phyloP scores from a whole-genome alignment of 345 rosid species.

The Gossypium stocksii region DNA sequence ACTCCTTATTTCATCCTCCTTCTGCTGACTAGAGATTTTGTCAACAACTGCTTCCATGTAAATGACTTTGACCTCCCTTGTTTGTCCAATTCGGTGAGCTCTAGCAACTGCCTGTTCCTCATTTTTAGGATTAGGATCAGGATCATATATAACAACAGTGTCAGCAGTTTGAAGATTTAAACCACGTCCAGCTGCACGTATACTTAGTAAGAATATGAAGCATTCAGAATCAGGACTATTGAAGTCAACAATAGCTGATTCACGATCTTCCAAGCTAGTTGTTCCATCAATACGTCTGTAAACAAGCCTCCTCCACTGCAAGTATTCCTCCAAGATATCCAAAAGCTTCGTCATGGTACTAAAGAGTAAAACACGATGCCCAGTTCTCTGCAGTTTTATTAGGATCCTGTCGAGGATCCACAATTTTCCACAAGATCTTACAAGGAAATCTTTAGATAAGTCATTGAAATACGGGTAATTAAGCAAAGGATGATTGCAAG shows the following conservation, averaged over 20 bases:
- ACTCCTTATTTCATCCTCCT: conserved; percentile 90
- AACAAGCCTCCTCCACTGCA: conserved; percentile 89
- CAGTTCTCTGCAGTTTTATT: conserved; percentile 86
- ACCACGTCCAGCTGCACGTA: conserved; percentile 99
- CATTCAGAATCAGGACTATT: conserved; percentile 81
- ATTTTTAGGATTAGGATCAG: conserved; percentile 99
- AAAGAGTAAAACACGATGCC: conserved; percentile 94
- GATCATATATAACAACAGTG: conserved; percentile 97
- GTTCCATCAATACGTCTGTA: conserved; percentile 98
- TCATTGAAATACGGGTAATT: conserved; percentile 93
- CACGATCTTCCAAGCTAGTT: conserved; percentile 98
- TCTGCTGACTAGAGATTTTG: conserved; percentile 82
- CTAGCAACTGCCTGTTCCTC: conserved; percentile 99
- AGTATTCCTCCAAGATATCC: conserved; percentile 93
- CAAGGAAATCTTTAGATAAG: conserved; percentile 86
- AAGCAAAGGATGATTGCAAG: conserved; percentile 97
- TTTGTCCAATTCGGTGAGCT: conserved; percentile 99
- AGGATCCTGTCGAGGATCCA: conserved; percentile 96
- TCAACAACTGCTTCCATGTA: conserved; percentile 99
- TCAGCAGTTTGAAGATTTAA: conserved; percentile 99
- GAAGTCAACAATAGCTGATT: conserved; percentile 96
- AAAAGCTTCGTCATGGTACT: conserved; percentile 99
- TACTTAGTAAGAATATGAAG: conserved; percentile 94
- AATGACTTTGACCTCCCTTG: conserved; percentile 91
- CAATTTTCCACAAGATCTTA: conserved; percentile 91